A percentile compares a stretch with the other conserved stretches of the same genome.
Evolutionary conservation across 2,329 filamentous ascomycete species (phyloP).

Genomic region (Penicillium vulpinum): DNA sequence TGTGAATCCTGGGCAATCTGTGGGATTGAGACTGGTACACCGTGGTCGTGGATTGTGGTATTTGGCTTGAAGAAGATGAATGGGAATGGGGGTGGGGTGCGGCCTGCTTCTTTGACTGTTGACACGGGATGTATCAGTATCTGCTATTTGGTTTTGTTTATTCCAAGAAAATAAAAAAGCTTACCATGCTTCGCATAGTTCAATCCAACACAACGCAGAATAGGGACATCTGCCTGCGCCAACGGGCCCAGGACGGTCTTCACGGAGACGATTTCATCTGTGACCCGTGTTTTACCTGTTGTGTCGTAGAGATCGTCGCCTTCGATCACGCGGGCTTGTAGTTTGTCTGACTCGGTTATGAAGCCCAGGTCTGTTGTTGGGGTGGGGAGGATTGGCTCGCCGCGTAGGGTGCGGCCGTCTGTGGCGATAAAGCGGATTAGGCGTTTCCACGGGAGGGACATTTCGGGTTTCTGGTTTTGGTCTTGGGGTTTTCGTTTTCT

Average conservation of each 20-base stretch:
- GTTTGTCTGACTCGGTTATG: constrained; percentile 48
- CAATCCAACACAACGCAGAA: constrained; percentile 59
- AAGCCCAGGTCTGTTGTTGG: constrained; percentile 49
- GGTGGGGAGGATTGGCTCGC: constrained; percentile 52
- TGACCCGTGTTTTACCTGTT: constrained; percentile 50
- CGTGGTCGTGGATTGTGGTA: constrained; percentile 62
- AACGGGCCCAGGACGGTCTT: constrained; percentile 54
- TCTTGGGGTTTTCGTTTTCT: neutral
- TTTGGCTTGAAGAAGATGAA: constrained; percentile 69
- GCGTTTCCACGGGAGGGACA: constrained; percentile 50
- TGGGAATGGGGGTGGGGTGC: constrained; percentile 59
- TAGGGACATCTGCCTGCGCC: constrained; percentile 53
- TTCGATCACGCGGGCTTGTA: constrained; percentile 55
- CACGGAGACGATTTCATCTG: constrained; percentile 53
- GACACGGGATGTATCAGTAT: neutral
- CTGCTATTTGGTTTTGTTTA: neutral
- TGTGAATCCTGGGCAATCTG: constrained; percentile 60
- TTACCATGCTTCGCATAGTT: constrained; percentile 61
- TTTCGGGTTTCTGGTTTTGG: neutral
- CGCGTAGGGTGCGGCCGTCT: constrained; percentile 53
- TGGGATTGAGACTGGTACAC: constrained; percentile 62
- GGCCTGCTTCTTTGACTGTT: constrained; percentile 53
- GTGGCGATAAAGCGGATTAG: constrained; percentile 57
- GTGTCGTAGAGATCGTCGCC: constrained; percentile 54
- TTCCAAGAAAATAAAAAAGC: neutral